Evolutionary conservation across 179 eudicot species (phyloP).

Genomic region (Camellia oleifera): DNA sequence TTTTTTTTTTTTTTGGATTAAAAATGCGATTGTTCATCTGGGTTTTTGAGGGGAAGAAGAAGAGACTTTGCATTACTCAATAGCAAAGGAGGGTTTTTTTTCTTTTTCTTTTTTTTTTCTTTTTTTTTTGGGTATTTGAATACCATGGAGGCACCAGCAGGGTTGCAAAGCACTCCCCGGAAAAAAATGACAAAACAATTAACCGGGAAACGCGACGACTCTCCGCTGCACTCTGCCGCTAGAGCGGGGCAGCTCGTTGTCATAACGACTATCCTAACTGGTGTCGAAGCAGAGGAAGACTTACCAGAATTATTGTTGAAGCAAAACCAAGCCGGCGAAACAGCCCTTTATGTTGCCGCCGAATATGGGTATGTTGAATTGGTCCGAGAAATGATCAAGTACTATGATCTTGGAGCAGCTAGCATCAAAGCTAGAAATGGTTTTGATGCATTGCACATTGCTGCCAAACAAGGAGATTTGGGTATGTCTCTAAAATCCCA

Average conservation of each 20-base stretch:
- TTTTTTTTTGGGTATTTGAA: not conserved
- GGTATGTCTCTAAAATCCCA: constrained; percentile 35
- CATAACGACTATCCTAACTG: constrained; percentile 39
- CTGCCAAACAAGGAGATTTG: constrained; percentile 85
- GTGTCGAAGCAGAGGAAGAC: constrained; percentile 43
- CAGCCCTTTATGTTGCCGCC: constrained; percentile 70
- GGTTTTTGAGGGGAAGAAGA: constrained; percentile 44
- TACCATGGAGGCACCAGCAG: constrained; percentile 31
- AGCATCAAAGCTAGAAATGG: constrained; percentile 84
- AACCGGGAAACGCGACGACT: constrained; percentile 84
- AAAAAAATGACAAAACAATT: constrained; percentile 77
- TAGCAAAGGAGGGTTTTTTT: not conserved
- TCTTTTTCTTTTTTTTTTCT: not conserved
- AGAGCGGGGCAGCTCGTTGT: constrained; percentile 63
- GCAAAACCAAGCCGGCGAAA: constrained; percentile 85
- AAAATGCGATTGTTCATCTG: constrained; percentile 33
- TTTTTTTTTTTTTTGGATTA: no score
- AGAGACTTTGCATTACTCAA: constrained; percentile 13
- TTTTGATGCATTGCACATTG: constrained; percentile 85
- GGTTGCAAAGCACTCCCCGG: constrained; percentile 31
- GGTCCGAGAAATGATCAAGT: constrained; percentile 64
- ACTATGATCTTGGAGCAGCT: constrained; percentile 61
- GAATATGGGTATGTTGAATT: constrained; percentile 74
- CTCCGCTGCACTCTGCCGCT: constrained; percentile 70
- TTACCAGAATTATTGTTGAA: constrained; percentile 46